phyloP scores from a whole-genome alignment of 1,284 basidiomycete genomes.

The Spongispora temasekensis region DNA sequence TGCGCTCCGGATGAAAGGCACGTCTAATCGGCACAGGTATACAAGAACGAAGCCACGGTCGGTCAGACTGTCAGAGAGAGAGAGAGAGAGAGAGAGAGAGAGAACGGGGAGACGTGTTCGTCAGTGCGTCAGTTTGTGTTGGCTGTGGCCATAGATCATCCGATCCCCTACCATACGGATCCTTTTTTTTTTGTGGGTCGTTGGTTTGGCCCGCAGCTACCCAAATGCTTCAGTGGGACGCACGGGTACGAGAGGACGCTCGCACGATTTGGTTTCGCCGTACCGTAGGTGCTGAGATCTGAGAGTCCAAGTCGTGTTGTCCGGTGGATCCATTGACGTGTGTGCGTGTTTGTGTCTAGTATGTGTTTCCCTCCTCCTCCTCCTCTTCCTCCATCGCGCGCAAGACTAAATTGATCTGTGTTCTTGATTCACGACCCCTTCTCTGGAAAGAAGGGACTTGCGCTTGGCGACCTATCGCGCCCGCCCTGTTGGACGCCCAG shows the following conservation, averaged over 20 bases:
- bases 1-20: too few species aligned
- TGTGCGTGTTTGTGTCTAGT: too few species aligned
- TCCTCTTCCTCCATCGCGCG: background rate
- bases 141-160: too few species aligned
- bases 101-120: slow-evolving; percentile 58
- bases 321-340: too few species aligned
- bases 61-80: slow-evolving; percentile 59
- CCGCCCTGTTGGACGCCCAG: slow-evolving; percentile 57
- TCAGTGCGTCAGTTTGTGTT: slow-evolving; percentile 51
- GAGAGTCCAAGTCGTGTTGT: too few species aligned
- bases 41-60: slow-evolving; percentile 71
- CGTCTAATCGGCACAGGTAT: slow-evolving; percentile 72
- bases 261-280: slow-evolving; percentile 46
- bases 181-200: background rate
- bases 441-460: slow-evolving; percentile 54
- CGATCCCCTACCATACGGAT: too few species aligned
- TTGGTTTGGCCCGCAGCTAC: slow-evolving; percentile 45
- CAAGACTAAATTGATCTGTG: slow-evolving; percentile 74
- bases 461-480: slow-evolving; percentile 68
- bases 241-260: slow-evolving; percentile 65
- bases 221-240: slow-evolving; percentile 55
- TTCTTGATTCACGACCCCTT: slow-evolving; percentile 77
- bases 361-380: background rate
- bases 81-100: slow-evolving; percentile 50
- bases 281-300: too few species aligned